Base-by-base conservation (phyloP, 441 rosid species). In the Populus hybrid region DNA sequence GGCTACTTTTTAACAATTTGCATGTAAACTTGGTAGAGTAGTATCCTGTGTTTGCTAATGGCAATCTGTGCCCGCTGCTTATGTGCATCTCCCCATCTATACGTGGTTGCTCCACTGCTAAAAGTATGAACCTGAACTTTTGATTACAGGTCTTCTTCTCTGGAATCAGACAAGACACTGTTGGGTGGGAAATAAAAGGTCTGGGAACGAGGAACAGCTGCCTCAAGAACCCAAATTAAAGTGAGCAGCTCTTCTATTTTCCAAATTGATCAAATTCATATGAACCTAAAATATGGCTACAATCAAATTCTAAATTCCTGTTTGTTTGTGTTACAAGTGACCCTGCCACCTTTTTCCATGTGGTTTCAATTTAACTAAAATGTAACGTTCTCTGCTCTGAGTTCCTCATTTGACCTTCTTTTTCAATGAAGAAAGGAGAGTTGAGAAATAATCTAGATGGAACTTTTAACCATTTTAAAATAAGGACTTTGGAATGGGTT, bases 81-180 rank as follows among this genome's bases (percentile, higher is more conserved):
- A 71, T 71, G 29, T 64, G 63, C 29, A 38, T 18, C 23, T 65
- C 23, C 14, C 56, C 28, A 9, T 64, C 38, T n/a, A 16, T 31
- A 10, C 33, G 72, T 26, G 45, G 4, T n/a, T 26, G 61, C 61
- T 9, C 21, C 20, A 69, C 38, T 69, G 61, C 40, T 8, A 66
- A 53, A 68, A 35, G 72, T 12, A 76, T 75, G 11, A 61, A 73
- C 6, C 8, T 8, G 70, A 87, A 69, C 79, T 78, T 23, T 80
- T 74, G 70, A 10, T 77, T 68, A 59, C 87, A 76, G 95, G 95
- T 76, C 88, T 85, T 82, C 79, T 79, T 74, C 89, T 84, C 29
- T 94, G 99, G 99, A 89, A 86, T 76, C 95, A 90, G 83, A 85
- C 86, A 12, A 87, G 97, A 79, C 97, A 89, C 63, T 92, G 86